A percentile compares a stretch with the other conserved stretches of the same genome.
phyloP scores from a whole-genome alignment of 805 yeast genomes.

The Teunomyces pallodes region DNA sequence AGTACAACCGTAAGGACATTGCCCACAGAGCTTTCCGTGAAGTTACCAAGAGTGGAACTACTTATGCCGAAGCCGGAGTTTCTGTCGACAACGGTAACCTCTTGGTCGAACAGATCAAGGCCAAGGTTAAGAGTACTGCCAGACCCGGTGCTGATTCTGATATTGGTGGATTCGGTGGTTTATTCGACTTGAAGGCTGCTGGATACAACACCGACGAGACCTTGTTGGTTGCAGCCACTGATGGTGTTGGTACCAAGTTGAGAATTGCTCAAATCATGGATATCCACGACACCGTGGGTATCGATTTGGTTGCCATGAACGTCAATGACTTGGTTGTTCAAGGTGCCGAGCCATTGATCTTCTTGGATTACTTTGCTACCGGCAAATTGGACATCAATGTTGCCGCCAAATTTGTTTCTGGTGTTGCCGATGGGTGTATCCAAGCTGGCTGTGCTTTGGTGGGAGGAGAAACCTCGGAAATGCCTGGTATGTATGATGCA shows the following conservation, averaged over 20 bases:
- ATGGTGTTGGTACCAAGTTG: slow-evolving; percentile 97
- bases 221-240: slow-evolving; percentile 95
- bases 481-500: slow-evolving; percentile 97
- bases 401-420: slow-evolving; percentile 86
- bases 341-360: slow-evolving; percentile 97
- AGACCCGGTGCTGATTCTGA: slow-evolving; percentile 97
- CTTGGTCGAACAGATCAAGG: slow-evolving; percentile 86
- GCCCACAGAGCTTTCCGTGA: slow-evolving; percentile 93
- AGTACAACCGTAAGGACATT: slow-evolving; percentile 87
- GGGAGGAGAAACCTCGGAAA: slow-evolving; percentile 98
- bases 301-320: slow-evolving; percentile 98
- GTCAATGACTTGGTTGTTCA: slow-evolving; percentile 97
- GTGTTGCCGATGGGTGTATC: slow-evolving; percentile 96
- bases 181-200: slow-evolving; percentile 84
- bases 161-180: slow-evolving; percentile 98
- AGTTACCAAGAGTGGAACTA: slow-evolving; percentile 28
- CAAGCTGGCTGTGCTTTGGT: slow-evolving; percentile 95
- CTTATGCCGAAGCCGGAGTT: slow-evolving; percentile 96
- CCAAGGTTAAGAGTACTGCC: slow-evolving; percentile 85
- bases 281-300: slow-evolving; percentile 96
- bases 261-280: slow-evolving; percentile 88
- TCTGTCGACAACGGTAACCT: slow-evolving; percentile 94
- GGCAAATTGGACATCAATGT: slow-evolving; percentile 82
- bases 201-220: slow-evolving; percentile 80
- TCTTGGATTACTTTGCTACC: slow-evolving; percentile 94